Percentiles rank a stretch among this genome's conserved stretches.
Evolutionary conservation across 768 basidiomycete genomes (phyloP).

Genomic region (Postia placenta): DNA sequence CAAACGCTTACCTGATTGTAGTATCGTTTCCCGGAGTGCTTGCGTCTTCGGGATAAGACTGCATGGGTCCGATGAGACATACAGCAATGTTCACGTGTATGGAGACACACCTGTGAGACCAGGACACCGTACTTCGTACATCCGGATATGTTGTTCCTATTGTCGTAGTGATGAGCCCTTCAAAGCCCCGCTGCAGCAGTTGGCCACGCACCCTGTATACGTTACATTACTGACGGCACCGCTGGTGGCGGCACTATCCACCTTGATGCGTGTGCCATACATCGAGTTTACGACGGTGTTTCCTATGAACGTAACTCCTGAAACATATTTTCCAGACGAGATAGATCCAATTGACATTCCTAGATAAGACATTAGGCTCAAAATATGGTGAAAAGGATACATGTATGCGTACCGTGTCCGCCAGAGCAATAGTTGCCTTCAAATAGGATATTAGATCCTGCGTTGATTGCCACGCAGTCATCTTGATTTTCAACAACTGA

Average conservation of each 20-base stretch:
- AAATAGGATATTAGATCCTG: conserved; percentile 33
- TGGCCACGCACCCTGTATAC: conserved; percentile 38
- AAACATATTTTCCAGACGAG: conserved; percentile 37
- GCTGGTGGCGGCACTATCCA: conserved; percentile 36
- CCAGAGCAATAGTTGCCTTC: conserved; percentile 42
- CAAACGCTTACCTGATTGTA: conserved; percentile 51
- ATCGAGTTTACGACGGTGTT: conserved; percentile 55
- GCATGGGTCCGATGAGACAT: no score
- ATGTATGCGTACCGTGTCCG: no score
- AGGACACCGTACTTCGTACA: conserved; percentile 47
- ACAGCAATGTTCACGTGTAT: background rate
- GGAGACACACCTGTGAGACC: conserved; percentile 44
- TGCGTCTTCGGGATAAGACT: conserved; percentile 52
- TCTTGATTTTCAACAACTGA: conserved; percentile 28
- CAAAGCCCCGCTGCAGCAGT: no score
- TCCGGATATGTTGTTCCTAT: conserved; percentile 44
- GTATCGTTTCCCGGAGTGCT: conserved; percentile 56
- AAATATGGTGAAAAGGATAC: conserved; percentile 42
- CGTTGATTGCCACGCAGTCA: conserved; percentile 57
- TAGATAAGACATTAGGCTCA: background rate
- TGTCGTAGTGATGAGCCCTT: no score
- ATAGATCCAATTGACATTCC: conserved; percentile 41
- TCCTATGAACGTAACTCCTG: conserved; percentile 38
- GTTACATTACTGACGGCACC: conserved; percentile 44
- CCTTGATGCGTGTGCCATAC: conserved; percentile 46